Evolutionary conservation across 257 asterid genomes (phyloP).

Genomic region (Catharanthus roseus): DNA sequence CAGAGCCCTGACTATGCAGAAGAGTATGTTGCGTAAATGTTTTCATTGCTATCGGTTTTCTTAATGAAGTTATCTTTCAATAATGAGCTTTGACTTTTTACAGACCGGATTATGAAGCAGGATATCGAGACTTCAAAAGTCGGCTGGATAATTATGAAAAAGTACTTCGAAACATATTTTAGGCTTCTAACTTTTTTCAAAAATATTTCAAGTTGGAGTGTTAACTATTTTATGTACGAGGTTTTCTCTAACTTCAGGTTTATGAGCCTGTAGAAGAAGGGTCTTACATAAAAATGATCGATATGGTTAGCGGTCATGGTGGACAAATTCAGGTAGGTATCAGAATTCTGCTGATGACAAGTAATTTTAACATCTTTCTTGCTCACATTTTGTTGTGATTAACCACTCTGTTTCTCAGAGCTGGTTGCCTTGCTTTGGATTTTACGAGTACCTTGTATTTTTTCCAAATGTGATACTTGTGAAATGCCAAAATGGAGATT

Average conservation of each 20-base stretch:
- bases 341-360: slow-evolving; percentile 6
- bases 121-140: slow-evolving; percentile 83
- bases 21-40: slow-evolving; percentile 48
- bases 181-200: slow-evolving; percentile 5
- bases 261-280: slow-evolving; percentile 99
- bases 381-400: background rate
- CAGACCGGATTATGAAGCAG: slow-evolving; percentile 99
- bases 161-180: slow-evolving; percentile 41
- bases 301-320: slow-evolving; percentile 95
- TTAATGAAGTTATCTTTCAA: slow-evolving; percentile 16
- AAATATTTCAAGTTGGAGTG: background rate
- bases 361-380: background rate
- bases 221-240: slow-evolving; percentile 10
- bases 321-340: slow-evolving; percentile 90
- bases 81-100: slow-evolving; percentile 31
- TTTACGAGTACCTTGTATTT: background rate
- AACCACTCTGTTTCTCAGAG: background rate
- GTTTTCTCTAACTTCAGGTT: slow-evolving; percentile 44
- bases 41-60: slow-evolving; percentile 22
- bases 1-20: slow-evolving; percentile 99
- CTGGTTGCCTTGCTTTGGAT: background rate
- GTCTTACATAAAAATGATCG: slow-evolving; percentile 96
- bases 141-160: slow-evolving; percentile 93
- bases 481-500: background rate
- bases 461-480: background rate